These are phyloP conservation scores for Tricholoma bakamatsutake DNA, from an alignment of 768 basidiomycete species.

Conservation along the genomic window DNA sequence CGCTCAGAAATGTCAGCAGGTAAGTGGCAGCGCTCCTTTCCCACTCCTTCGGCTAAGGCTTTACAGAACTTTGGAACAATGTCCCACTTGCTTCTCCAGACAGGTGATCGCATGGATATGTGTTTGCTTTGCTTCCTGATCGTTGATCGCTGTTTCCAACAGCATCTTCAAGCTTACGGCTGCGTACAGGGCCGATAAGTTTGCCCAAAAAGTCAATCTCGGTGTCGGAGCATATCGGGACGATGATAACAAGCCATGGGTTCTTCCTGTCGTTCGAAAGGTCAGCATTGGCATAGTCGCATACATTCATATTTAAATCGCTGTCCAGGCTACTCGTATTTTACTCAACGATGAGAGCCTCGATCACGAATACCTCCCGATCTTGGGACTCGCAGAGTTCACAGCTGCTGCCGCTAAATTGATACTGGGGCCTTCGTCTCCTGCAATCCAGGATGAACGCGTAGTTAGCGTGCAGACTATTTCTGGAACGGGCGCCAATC, in stretches of 20 bases:
- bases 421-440: conserved; percentile 69
- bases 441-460: conserved; percentile 64
- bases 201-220: conserved; percentile 79
- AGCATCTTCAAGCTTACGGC: conserved; percentile 92
- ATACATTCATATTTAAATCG: neutral
- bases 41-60: conserved; percentile 8
- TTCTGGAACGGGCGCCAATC: conserved; percentile 95
- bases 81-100: conserved; percentile 85
- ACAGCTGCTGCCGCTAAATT: conserved; percentile 77
- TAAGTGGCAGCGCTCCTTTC: conserved; percentile 23
- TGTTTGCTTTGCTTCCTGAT: neutral
- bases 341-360: conserved; percentile 63
- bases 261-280: conserved; percentile 88
- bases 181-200: conserved; percentile 77
- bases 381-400: conserved; percentile 81
- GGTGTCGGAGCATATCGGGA: conserved; percentile 94
- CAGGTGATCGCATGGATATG: conserved; percentile 38
- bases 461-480: conserved; percentile 87
- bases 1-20: conserved; percentile 47
- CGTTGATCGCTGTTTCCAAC: conserved; percentile 5
- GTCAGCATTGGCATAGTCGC: conserved; percentile 28
- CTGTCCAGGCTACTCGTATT: conserved; percentile 59
- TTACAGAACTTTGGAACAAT: conserved; percentile 62
- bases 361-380: conserved; percentile 92
- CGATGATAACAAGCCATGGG: conserved; percentile 83